phyloP scores from a whole-genome alignment of 129 eudicot species.

The Deinandra increscens region DNA sequence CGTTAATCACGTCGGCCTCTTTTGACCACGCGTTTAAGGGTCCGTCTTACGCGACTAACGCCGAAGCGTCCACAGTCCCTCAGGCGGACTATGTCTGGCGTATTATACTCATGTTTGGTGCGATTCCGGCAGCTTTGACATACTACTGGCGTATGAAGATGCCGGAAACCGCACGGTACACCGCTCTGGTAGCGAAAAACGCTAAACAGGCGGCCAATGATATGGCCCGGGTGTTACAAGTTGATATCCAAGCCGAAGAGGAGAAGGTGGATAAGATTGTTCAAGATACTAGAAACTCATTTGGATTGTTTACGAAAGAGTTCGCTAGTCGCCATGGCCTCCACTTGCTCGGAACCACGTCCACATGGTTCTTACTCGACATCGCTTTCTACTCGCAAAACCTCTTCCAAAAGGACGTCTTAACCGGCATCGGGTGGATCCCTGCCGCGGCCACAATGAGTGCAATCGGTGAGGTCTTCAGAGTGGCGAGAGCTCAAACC shows the following conservation, averaged over 20 bases:
- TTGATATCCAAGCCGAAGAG: conserved; percentile 39
- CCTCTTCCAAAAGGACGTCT: conserved; percentile 53
- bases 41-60: conserved; percentile 25
- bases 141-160: conserved; percentile 55
- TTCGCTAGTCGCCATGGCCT: conserved; percentile 43
- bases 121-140: conserved; percentile 48
- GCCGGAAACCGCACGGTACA: conserved; percentile 65
- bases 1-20: conserved; percentile 36
- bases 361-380: conserved; percentile 52
- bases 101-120: conserved; percentile 54
- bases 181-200: conserved; percentile 54
- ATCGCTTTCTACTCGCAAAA: conserved; percentile 52
- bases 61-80: conserved; percentile 33
- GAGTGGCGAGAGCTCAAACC: conserved; percentile 38
- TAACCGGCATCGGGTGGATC: conserved; percentile 47
- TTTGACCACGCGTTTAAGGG: conserved; percentile 31
- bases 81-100: conserved; percentile 53
- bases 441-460: conserved; percentile 32
- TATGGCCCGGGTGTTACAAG: conserved; percentile 49
- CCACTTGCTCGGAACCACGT: conserved; percentile 46
- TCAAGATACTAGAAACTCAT: conserved; percentile 20
- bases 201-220: conserved; percentile 52
- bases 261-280: conserved; percentile 22
- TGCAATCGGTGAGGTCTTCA: conserved; percentile 40
- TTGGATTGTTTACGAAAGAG: conserved; percentile 39